Percentiles rank a stretch among this genome's conserved stretches.
Evolutionary conservation across 1,284 basidiomycete species (phyloP).

Genomic region (Moniliella sp.): DNA sequence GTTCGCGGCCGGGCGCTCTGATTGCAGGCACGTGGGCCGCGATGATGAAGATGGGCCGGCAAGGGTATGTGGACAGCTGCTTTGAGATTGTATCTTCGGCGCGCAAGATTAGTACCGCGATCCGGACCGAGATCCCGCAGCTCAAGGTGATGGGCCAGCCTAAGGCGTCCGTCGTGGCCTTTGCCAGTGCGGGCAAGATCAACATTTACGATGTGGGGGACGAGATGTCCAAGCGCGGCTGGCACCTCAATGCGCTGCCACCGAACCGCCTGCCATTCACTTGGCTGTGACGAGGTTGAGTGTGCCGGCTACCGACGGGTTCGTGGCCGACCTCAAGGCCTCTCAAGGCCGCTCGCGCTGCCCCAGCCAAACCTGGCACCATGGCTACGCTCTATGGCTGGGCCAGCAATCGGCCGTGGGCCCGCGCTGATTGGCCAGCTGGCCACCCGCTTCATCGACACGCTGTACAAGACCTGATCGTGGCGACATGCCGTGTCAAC

Average conservation of each 20-base stretch:
- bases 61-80: constrained; percentile 81
- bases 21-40: constrained; percentile 92
- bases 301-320: constrained; percentile 51
- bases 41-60: constrained; percentile 69
- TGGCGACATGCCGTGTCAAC: no score
- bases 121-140: constrained; percentile 47
- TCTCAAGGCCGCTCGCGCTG: constrained; percentile 37
- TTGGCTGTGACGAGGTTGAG: constrained; percentile 76
- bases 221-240: constrained; percentile 49
- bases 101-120: constrained; percentile 46
- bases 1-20: constrained; percentile 57
- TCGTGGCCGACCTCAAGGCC: constrained; percentile 61
- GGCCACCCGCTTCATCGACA: constrained; percentile 40
- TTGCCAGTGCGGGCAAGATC: constrained; percentile 43
- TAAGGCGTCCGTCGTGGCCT: constrained; percentile 71
- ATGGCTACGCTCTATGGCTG: constrained; percentile 42
- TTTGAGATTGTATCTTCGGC: constrained; percentile 56
- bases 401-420: constrained; percentile 65
- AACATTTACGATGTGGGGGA: constrained; percentile 74
- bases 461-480: constrained; percentile 9
- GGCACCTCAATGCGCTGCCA: constrained; percentile 72
- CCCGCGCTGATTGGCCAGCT: constrained; percentile 68
- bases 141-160: constrained; percentile 71
- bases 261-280: constrained; percentile 58
- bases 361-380: constrained; percentile 7